Percentiles rank a stretch among this genome's conserved stretches.
These are phyloP conservation scores for Chromosphaera perkinsii DNA, from an alignment of 208 protist genomes.

Conservation along the genomic window DNA sequence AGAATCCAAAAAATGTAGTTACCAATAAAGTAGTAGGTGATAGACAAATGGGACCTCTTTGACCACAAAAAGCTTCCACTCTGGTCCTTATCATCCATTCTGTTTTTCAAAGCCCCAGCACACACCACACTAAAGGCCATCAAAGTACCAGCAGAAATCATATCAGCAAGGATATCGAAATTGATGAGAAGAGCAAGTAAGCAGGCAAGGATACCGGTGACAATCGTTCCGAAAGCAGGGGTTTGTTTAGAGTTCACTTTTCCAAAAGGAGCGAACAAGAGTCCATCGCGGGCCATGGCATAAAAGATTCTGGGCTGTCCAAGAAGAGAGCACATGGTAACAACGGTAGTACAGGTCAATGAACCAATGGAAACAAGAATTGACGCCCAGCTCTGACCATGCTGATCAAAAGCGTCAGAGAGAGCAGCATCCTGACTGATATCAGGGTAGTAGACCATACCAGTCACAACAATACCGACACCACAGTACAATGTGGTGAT, in stretches of 20 bases:
- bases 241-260: too few species aligned
- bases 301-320: conserved; percentile 10
- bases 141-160: neutral
- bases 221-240: neutral
- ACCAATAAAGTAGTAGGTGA: too few species aligned
- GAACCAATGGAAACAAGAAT: neutral
- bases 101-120: neutral
- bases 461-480: neutral
- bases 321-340: conserved; percentile 1
- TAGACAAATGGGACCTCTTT: too few species aligned
- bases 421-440: conserved; percentile 6
- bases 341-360: neutral
- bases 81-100: neutral
- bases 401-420: conserved; percentile 1
- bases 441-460: neutral
- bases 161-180: neutral
- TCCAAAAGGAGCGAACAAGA: neutral
- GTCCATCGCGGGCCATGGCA: conserved; percentile 3
- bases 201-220: neutral
- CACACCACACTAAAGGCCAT: neutral
- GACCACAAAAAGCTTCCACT: too few species aligned
- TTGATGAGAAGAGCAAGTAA: conserved; percentile 5
- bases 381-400: neutral
- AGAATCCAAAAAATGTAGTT: too few species aligned
- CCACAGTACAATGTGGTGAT: neutral